Conservation (phyloP, 164 flowering plant genomes). For the Akebia trifoliata region DNA sequence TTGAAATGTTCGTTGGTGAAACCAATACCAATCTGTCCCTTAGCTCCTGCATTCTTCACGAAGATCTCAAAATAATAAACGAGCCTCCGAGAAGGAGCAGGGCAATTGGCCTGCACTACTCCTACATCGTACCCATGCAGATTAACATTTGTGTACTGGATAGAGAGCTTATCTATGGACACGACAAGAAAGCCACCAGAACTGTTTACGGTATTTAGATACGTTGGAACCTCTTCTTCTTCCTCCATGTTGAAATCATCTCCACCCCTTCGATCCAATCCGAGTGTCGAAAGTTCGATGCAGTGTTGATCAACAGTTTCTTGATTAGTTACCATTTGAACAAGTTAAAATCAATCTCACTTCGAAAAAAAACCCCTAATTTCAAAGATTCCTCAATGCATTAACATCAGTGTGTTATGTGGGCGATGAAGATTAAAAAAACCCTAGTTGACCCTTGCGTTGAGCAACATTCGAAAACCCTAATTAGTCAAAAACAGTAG, state of each 20-base stretch:
- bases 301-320: conserved; percentile 26
- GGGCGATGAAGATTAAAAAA: too few relatives aligned
- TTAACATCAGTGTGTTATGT: too few relatives aligned
- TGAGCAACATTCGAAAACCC: too few relatives aligned
- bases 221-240: conserved; percentile 46
- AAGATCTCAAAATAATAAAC: conserved; percentile 84
- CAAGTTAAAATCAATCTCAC: neutral
- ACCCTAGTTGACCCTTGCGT: too few relatives aligned
- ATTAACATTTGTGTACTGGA: conserved; percentile 57
- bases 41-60: conserved; percentile 77
- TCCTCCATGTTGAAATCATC: conserved; percentile 24
- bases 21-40: conserved; percentile 86
- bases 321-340: conserved; percentile 20
- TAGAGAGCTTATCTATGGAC: conserved; percentile 70
- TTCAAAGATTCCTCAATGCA: too few relatives aligned
- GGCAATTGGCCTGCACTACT: conserved; percentile 74
- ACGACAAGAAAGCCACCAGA: conserved; percentile 81
- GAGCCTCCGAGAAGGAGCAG: conserved; percentile 64
- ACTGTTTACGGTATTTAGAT: conserved; percentile 78
- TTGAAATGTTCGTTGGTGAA: conserved; percentile 64
- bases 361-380: neutral
- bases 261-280: conserved; percentile 13
- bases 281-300: conserved; percentile 30
- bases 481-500: too few relatives aligned
- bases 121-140: conserved; percentile 95